Base-by-base conservation (phyloP, 1,284 basidiomycete genomes). In the Leccinum huronense region DNA sequence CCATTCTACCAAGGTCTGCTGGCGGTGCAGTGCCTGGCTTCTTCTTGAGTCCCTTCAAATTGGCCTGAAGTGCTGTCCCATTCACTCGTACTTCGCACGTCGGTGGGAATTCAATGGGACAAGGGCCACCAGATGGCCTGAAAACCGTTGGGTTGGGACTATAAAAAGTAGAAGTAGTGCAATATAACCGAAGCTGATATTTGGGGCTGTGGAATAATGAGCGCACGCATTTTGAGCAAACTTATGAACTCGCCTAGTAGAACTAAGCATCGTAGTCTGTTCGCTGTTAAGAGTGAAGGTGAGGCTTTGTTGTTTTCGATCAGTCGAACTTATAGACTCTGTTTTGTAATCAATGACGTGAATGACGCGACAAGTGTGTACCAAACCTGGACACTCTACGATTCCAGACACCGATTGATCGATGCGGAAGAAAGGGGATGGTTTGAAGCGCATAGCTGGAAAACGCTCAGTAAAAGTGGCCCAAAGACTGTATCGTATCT, bases 21-120 rank as follows among this genome's bases (percentile, higher is more conserved):
- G 95, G 95, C 19, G 95, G 94, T 1, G 95, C 93, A 59, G 94
- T 97, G 1, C 95, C 95, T n/a, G 95, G 90, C 73, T 95, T 97
- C 78, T 97, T 97, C 82, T 97, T 96, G 71, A 98, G 79, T 2
- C 96, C 96, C 73, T 95, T 94, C 69, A 95, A 79, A 75, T 91
- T 96, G 60, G 91, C 93, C 11, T 80, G 80, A 36, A 97, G 78
- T 58, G 84, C 80, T 3, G 82, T 81, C 63, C 81, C 83, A 74
- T 98, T 97, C 45, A 97, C 86, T 70, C 90, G 87, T 59, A 96
- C 88, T 83, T 98, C 96, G 72, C 93, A 96, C 23, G 92, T 94
- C 6, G 87, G 84, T 13, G 95, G 95, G 72, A 95, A 98, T 78
- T 98, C 95, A 64, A 97, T 89, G 1, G 89, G 93, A 75, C 86